These are phyloP conservation scores for Fusarium chlamydosporum DNA, from an alignment of 2,329 filamentous ascomycete genomes.

Conservation along the genomic window DNA sequence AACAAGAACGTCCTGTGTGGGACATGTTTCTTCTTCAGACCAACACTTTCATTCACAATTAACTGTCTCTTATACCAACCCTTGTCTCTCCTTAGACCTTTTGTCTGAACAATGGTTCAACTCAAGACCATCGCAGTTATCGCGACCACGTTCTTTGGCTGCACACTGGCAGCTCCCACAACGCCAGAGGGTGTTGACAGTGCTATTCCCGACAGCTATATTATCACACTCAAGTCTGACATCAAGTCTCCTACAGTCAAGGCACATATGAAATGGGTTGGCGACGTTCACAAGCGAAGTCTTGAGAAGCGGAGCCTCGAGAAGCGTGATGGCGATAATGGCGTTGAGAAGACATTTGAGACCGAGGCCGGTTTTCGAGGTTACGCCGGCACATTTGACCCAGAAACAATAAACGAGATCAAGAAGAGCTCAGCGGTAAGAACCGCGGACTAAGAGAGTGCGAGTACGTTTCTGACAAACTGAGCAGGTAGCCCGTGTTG, in stretches of 20 bases:
- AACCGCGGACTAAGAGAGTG: not conserved
- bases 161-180: conserved; percentile 38
- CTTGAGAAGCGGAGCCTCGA: conserved; percentile 60
- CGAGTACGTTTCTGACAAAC: conserved; percentile 4
- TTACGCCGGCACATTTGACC: conserved; percentile 62
- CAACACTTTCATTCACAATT: conserved; percentile 29
- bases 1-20: conserved; percentile 1
- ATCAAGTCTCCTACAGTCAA: conserved; percentile 61
- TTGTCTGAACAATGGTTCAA: conserved; percentile 49
- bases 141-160: conserved; percentile 47
- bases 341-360: conserved; percentile 53
- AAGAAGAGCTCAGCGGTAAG: conserved; percentile 60
- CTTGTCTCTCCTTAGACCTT: conserved; percentile 16
- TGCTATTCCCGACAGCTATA: conserved; percentile 64
- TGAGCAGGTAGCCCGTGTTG: conserved; percentile 50
- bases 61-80: conserved; percentile 7
- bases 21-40: not conserved
- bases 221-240: conserved; percentile 72
- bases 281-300: conserved; percentile 68
- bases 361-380: conserved; percentile 55
- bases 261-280: conserved; percentile 64
- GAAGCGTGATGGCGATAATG: conserved; percentile 59
- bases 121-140: conserved; percentile 47
- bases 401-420: conserved; percentile 59
- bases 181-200: conserved; percentile 32